Base-by-base conservation (phyloP, 2,329 filamentous ascomycete species). In the Fonsecaea monophora region DNA sequence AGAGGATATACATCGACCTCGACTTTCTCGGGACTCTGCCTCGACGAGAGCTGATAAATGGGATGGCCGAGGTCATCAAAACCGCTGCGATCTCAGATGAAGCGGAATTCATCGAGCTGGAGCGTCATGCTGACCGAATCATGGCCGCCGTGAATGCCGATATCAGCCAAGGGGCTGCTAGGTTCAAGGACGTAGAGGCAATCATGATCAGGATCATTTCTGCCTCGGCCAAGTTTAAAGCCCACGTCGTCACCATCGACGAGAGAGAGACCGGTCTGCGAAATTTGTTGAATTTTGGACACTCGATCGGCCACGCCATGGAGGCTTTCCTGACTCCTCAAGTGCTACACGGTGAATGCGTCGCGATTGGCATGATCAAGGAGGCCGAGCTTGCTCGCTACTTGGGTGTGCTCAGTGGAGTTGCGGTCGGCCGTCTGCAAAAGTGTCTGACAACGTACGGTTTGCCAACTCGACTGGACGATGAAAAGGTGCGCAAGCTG, bases 11-110 rank as follows among this genome's bases (percentile, higher is more conserved):
- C 80, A 94, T 99, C 73, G 95, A 99, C 78, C 84, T 98, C 68
- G 86, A 89, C 64, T 98, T 99, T 76, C 84, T 99, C 63, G 92
- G 96, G 77, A 96, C 93, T 0, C 83, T 99, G 21, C 94, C 94
- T 0, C 89, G 90, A 71, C 86, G 95, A 72, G 94, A 99, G 80
- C 94, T 99, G 76, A 93, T 97, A 80, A 99, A 99, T 78, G 95
- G 95, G 68, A 97, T 99, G 94, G 95, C 94, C 32, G 95, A 99
- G 82, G 94, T 99, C 35, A 86, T 97, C 77, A 97, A 97, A 86
- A 99, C 95, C 3, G 95, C 95, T 2, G 95, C 95, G 62, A 98
- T 99, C 73, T 97, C 94, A 87, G 88, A 96, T 74, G 92, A 96
- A 78, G 81, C 84, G 9, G 94, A 97, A 75, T 99, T 99, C 77